Base-by-base conservation (phyloP, 2,329 filamentous ascomycete species). In the Arthrobotrys entomopaga region DNA sequence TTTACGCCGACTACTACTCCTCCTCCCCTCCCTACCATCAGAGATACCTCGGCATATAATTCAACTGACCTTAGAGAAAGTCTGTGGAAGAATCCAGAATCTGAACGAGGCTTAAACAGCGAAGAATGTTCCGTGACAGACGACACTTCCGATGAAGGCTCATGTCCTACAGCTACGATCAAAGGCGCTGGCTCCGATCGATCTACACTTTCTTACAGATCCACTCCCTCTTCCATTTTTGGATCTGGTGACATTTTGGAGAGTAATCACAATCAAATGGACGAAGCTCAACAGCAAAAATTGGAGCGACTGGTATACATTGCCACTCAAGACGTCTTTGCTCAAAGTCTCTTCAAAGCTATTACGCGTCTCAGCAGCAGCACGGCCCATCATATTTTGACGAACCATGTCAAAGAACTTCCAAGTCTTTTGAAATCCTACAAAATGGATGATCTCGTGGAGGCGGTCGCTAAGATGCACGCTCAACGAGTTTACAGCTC, bases 231-330 rank as follows among this genome's bases (percentile, higher is more conserved):
- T 6, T 40, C 16, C n/a, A 8, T 15, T 19, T 3, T 16, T 22
- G 15, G 29, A 54, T 58, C 43, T 8, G 6, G n/a, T 6, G 16
- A 4, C 29, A 40, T 15, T 7, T 7, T 2, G 5, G 52, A 38
- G 13, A 5, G 1, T 19, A 22, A 26, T 2, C 26, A 29, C 6
- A 46, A 11, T 3, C 34, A 38, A 26, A 43, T 8, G 8, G 22
- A 61, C n/a, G 6, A 49, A 29, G 19, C 19, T 11, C 29, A 10
- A 5, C 67, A 72, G 22, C 59, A 61, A 20, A 65, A 49, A 24
- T 54, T 71, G 5, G 66, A 71, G 54, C 34, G 66, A 19, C n/a
- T 48, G 11, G 59, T 65, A 11, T 71, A 71, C 19, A 10, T 54
- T 8, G 13, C 66, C 0, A 71, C 66, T 8, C 59, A 38, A 26